Evolutionary conservation across 352 stramenopile species (phyloP).

Genomic region (Phytophthora ohioensis): DNA sequence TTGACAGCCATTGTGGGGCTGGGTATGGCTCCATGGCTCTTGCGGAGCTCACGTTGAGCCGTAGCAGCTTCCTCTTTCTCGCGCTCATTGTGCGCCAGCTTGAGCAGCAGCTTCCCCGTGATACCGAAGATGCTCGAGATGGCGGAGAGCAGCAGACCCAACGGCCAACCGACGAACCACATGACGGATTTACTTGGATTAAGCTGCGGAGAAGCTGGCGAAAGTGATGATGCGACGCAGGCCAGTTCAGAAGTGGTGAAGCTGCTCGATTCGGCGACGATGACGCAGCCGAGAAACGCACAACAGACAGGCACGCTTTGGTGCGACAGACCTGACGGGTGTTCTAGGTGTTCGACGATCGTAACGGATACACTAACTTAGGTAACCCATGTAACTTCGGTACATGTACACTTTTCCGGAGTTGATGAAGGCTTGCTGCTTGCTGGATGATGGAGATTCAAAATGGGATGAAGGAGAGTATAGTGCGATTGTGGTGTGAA

Average conservation of each 20-base stretch:
- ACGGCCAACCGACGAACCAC: slow-evolving; percentile 75
- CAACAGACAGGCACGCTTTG: background rate
- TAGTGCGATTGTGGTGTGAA: background rate
- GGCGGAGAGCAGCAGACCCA: slow-evolving; percentile 78
- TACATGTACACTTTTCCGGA: too few relatives aligned
- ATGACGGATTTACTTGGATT: slow-evolving; percentile 16
- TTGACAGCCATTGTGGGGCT: slow-evolving; percentile 25
- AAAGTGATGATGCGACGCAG: slow-evolving; percentile 27
- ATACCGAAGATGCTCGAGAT: slow-evolving; percentile 85
- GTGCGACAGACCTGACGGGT: slow-evolving; percentile 13
- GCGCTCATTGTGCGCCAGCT: slow-evolving; percentile 79
- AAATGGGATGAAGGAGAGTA: background rate
- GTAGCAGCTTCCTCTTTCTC: slow-evolving; percentile 64
- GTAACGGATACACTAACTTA: slow-evolving; percentile 7
- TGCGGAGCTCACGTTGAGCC: slow-evolving; percentile 26
- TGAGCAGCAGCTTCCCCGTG: slow-evolving; percentile 83
- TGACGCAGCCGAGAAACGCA: slow-evolving; percentile 32
- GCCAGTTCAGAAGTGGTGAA: slow-evolving; percentile 14
- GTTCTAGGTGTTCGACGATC: background rate
- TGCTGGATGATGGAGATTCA: too few relatives aligned
- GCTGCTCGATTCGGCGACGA: slow-evolving; percentile 31
- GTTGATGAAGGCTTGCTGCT: too few relatives aligned
- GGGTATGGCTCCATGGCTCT: slow-evolving; percentile 31
- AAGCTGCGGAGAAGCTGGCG: background rate
- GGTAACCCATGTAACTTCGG: too few relatives aligned